Evolutionary conservation across 352 stramenopile genomes (phyloP).

Genomic region (Pythium dissimile): DNA sequence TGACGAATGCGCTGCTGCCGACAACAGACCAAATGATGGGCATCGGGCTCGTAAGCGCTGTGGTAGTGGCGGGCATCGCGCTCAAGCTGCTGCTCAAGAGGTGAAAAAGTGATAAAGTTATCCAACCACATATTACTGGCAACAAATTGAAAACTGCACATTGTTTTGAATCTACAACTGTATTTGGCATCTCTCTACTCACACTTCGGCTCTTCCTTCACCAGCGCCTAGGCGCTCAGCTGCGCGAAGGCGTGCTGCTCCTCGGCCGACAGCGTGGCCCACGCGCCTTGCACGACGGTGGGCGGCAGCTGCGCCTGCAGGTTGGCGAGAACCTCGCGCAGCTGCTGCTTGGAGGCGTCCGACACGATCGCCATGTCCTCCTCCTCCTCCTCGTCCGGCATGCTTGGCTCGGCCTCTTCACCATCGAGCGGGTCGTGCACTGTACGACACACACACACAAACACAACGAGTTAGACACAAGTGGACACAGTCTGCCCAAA

Average conservation of each 20-base stretch:
- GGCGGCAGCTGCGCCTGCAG: conserved; percentile 66
- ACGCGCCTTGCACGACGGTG: conserved; percentile 60
- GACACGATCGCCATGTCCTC: conserved; percentile 72
- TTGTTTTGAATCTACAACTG: no score
- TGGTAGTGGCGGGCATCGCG: conserved; percentile 68
- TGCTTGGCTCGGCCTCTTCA: conserved; percentile 34
- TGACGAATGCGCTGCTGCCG: no score
- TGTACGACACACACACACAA: conserved; percentile 20
- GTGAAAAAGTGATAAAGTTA: conserved; percentile 40
- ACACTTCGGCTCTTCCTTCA: no score
- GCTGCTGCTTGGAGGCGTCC: conserved; percentile 49
- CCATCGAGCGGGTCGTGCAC: conserved; percentile 59
- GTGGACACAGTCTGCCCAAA: not conserved
- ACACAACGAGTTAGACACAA: no score
- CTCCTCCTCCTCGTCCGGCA: conserved; percentile 42
- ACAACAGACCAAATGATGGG: conserved; percentile 63
- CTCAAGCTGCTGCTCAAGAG: conserved; percentile 71
- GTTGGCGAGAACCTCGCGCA: conserved; percentile 56
- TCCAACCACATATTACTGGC: no score
- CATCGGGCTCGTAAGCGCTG: conserved; percentile 60
- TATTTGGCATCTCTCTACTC: no score
- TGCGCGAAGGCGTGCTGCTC: conserved; percentile 70
- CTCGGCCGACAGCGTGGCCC: conserved; percentile 60
- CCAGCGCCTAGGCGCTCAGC: conserved; percentile 21
- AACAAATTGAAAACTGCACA: no score